Evolutionary conservation across 163 green algal species (phyloP).

Genomic region (Prototheca cutis): DNA sequence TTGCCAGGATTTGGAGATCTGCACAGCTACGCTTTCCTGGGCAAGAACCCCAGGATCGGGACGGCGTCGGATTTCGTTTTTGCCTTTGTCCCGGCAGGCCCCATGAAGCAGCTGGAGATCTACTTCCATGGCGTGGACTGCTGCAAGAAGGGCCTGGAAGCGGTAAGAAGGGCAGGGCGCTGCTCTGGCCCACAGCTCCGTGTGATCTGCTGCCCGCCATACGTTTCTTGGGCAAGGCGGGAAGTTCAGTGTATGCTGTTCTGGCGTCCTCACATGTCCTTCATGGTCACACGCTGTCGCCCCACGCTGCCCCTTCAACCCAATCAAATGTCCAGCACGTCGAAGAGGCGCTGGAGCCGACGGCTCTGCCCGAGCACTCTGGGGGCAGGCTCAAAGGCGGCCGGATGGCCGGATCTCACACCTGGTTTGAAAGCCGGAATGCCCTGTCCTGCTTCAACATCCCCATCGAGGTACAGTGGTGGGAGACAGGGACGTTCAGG

Average conservation of each 20-base stretch:
- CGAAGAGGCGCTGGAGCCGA: background rate
- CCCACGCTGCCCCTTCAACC: too few relatives aligned
- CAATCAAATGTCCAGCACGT: conserved; percentile 16
- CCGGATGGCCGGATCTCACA: conserved; percentile 7
- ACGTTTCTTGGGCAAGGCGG: too few relatives aligned
- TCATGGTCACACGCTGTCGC: too few relatives aligned
- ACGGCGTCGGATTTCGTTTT: conserved; percentile 29
- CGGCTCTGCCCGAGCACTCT: conserved; percentile 1
- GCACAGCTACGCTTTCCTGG: conserved; percentile 31
- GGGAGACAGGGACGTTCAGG: too few relatives aligned
- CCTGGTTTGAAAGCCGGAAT: conserved; percentile 9
- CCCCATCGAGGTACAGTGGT: conserved; percentile 2
- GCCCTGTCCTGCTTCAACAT: conserved; percentile 5
- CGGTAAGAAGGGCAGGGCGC: background rate
- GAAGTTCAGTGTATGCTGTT: too few relatives aligned
- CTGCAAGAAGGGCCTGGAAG: conserved; percentile 7
- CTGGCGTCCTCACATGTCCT: too few relatives aligned
- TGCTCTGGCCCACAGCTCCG: too few relatives aligned
- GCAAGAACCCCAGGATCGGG: conserved; percentile 18
- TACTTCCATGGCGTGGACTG: conserved; percentile 21
- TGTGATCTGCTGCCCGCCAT: too few relatives aligned
- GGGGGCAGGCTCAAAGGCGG: conserved; percentile 5
- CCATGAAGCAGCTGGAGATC: conserved; percentile 29
- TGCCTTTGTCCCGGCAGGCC: conserved; percentile 24
- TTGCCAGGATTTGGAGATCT: conserved; percentile 20